Evolutionary conservation across 441 rosid species (phyloP).

Genomic region (Populus trichocarpa): DNA sequence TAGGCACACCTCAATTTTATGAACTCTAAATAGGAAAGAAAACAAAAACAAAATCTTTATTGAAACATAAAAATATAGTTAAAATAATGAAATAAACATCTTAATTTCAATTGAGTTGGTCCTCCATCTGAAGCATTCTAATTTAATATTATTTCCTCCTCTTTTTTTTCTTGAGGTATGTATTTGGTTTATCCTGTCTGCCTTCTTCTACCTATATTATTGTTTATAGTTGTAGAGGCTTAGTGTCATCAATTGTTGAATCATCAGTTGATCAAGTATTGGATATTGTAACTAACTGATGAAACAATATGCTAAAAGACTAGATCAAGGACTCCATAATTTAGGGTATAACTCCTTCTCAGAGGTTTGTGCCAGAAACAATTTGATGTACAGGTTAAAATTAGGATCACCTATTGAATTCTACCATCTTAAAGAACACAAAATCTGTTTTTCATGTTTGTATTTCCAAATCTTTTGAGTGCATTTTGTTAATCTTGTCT

Average conservation of each 20-base stretch:
- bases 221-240: background rate
- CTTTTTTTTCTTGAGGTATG: background rate
- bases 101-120: background rate
- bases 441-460: background rate
- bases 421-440: background rate
- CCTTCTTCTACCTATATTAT: background rate
- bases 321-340: background rate
- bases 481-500: background rate
- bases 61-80: background rate
- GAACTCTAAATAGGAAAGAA: background rate
- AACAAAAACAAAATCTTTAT: background rate
- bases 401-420: background rate
- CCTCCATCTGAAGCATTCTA: background rate
- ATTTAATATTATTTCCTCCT: background rate
- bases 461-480: background rate
- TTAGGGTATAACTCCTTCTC: background rate
- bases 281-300: background rate
- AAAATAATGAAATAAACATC: background rate
- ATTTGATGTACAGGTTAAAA: background rate
- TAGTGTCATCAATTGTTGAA: no score
- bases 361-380: background rate
- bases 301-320: background rate
- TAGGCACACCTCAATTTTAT: background rate
- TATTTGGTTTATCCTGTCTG: background rate
- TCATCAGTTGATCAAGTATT: background rate